phyloP scores from a whole-genome alignment of 768 basidiomycete species.

The Lepiota subincarnata region DNA sequence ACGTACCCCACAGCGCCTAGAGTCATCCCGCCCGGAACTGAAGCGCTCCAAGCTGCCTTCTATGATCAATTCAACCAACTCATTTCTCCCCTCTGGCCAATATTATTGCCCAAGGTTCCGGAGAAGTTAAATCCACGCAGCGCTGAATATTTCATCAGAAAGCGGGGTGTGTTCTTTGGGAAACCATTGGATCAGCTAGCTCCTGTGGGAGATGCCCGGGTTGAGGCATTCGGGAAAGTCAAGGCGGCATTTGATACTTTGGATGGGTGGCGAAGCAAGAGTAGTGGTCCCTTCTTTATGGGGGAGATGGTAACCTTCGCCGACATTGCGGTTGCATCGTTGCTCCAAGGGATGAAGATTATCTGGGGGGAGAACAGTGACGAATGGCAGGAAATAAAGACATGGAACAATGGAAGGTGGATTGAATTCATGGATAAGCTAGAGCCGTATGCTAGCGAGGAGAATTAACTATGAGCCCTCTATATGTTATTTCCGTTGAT shows the following conservation, averaged over 20 bases:
- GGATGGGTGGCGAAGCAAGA: constrained; percentile 9
- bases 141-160: constrained; percentile 11
- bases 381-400: constrained; percentile 18
- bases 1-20: constrained; percentile 33
- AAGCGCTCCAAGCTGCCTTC: constrained; percentile 29
- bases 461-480: not conserved
- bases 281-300: not conserved
- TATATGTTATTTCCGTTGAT: no score
- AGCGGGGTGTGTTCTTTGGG: not conserved
- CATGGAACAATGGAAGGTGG: constrained; percentile 21
- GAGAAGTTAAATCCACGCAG: constrained; percentile 3
- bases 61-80: constrained; percentile 14
- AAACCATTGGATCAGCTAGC: not conserved
- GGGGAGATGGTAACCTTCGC: constrained; percentile 12
- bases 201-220: constrained; percentile 5
- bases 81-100: not conserved
- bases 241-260: constrained; percentile 5
- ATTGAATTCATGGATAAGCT: constrained; percentile 8
- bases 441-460: constrained; percentile 5
- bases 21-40: constrained; percentile 29
- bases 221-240: constrained; percentile 1
- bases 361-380: constrained; percentile 16
- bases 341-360: constrained; percentile 7
- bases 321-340: constrained; percentile 11
- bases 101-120: constrained; percentile 7